A percentile compares a stretch with the other conserved stretches of the same genome.
Evolutionary conservation across 371 early-diverging fungal species (phyloP).

Genomic region (Mortierella polycephala): DNA sequence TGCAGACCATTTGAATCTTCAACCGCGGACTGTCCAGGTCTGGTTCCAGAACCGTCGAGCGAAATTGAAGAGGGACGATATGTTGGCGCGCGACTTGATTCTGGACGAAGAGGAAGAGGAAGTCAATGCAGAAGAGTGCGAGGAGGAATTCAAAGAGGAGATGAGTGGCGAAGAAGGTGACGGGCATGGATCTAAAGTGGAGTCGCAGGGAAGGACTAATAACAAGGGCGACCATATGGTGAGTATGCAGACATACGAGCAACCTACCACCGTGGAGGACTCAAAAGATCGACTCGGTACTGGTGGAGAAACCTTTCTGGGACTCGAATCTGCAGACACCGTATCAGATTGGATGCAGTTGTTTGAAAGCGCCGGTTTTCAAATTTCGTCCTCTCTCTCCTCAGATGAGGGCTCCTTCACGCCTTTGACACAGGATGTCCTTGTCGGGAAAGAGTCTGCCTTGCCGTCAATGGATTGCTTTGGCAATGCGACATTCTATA

Average conservation of each 20-base stretch:
- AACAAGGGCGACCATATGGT: not conserved
- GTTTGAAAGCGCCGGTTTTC: not conserved
- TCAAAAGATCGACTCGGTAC: conserved; percentile 1
- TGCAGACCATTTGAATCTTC: conserved; percentile 22
- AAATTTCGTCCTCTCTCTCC: too few species aligned
- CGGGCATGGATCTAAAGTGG: too few species aligned
- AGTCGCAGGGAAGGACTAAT: too few species aligned
- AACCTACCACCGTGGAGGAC: not conserved
- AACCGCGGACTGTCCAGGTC: conserved; percentile 78
- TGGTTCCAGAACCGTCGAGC: conserved; percentile 94
- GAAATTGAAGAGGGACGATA: conserved; percentile 49
- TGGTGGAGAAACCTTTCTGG: conserved; percentile 8
- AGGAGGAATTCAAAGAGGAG: not conserved
- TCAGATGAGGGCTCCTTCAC: not conserved
- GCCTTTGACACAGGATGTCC: too few species aligned
- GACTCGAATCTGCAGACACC: conserved; percentile 7
- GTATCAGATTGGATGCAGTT: not conserved
- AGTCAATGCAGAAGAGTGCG: not conserved
- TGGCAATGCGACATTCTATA: too few species aligned
- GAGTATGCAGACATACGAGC: not conserved
- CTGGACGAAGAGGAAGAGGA: not conserved
- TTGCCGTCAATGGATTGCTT: too few species aligned
- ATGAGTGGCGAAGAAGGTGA: too few species aligned
- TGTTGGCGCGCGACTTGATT: not conserved
- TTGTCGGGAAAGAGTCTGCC: too few species aligned